phyloP scores from a whole-genome alignment of 2,329 filamentous ascomycete genomes.

The Pseudogymnoascus verrucosus region DNA sequence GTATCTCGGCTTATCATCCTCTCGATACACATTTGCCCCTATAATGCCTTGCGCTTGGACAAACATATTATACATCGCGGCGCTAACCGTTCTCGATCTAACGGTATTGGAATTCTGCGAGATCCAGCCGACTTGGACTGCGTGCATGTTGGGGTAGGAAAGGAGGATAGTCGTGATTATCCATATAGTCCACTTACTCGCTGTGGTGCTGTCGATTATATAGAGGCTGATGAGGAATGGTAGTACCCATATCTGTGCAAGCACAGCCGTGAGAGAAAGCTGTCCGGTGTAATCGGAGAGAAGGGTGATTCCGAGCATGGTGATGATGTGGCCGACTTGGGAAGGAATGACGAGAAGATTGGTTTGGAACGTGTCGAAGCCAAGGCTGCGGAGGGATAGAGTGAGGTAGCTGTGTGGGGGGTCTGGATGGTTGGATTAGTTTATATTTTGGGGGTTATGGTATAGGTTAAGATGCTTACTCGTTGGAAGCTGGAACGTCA shows the following conservation, averaged over 20 bases:
- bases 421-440: conserved; percentile 17
- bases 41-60: conserved; percentile 37
- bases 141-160: conserved; percentile 36
- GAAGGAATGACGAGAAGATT: conserved; percentile 57
- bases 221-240: conserved; percentile 48
- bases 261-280: conserved; percentile 40
- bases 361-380: conserved; percentile 52
- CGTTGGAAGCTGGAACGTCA: conserved; percentile 45
- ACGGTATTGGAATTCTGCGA: conserved; percentile 54
- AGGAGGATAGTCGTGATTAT: conserved; percentile 35
- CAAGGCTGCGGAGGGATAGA: conserved; percentile 47
- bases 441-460: background rate
- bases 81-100: conserved; percentile 52
- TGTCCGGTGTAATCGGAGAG: conserved; percentile 39
- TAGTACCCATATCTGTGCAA: conserved; percentile 51
- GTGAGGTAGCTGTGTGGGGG: conserved; percentile 48
- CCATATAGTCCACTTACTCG: conserved; percentile 28
- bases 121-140: conserved; percentile 42
- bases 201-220: conserved; percentile 12
- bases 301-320: conserved; percentile 29
- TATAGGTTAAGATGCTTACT: background rate
- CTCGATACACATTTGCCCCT: conserved; percentile 31
- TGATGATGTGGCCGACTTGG: conserved; percentile 40
- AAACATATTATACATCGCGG: conserved; percentile 55
- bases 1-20: conserved; percentile 44